Evolutionary conservation across 768 basidiomycete species (phyloP).

Genomic region (Mycena vulgaris): DNA sequence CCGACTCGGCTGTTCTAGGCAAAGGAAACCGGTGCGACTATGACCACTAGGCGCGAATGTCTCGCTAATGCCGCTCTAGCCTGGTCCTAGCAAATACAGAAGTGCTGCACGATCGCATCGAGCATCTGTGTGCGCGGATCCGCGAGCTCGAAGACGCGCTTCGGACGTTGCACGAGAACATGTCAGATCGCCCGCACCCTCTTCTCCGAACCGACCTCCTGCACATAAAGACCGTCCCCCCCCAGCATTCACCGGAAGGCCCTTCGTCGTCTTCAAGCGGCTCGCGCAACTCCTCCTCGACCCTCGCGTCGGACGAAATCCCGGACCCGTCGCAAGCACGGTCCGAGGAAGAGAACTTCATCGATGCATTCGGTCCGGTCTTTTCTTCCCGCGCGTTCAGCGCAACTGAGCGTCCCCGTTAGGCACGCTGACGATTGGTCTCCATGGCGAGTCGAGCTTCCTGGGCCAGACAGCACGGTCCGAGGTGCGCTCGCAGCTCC

Average conservation of each 20-base stretch:
- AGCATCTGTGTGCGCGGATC: conserved; percentile 67
- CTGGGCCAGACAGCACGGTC: conserved; percentile 78
- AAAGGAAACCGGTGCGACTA: conserved; percentile 68
- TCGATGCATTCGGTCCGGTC: conserved; percentile 60
- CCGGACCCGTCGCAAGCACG: conserved; percentile 10
- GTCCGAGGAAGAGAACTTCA: conserved; percentile 52
- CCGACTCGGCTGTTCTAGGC: conserved; percentile 48
- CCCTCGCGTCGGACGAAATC: conserved; percentile 22
- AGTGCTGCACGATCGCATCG: conserved; percentile 79
- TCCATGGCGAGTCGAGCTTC: conserved; percentile 68
- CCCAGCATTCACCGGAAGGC: not conserved
- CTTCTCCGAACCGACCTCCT: conserved; percentile 55
- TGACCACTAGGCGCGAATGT: not conserved
- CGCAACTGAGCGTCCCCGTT: conserved; percentile 6
- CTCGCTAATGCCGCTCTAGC: conserved; percentile 44
- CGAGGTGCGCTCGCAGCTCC: conserved; percentile 63
- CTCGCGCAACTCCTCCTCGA: conserved; percentile 18
- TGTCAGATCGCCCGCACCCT: conserved; percentile 67
- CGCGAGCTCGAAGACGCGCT: conserved; percentile 75
- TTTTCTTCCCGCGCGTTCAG: not conserved
- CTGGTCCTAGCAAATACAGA: conserved; percentile 78
- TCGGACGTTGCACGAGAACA: conserved; percentile 60
- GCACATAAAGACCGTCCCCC: conserved; percentile 42
- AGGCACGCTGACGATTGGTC: conserved; percentile 74
- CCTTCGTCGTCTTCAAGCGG: conserved; percentile 12